A percentile compares a stretch with the other conserved stretches of the same genome.
phyloP scores from a whole-genome alignment of 148 eudicot genomes.

The Persicaria maculosa region DNA sequence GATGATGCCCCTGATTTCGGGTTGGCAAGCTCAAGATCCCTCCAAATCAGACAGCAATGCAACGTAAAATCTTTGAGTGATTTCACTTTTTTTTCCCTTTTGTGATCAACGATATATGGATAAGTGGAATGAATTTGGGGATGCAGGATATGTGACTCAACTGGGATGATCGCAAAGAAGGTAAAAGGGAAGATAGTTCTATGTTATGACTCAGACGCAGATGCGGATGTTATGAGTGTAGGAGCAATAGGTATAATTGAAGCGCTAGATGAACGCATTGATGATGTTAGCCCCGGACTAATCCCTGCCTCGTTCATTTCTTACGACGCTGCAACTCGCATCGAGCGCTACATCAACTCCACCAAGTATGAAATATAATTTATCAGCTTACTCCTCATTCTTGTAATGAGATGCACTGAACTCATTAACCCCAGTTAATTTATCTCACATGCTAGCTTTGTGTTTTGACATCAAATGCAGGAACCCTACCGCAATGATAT shows the following conservation, averaged over 20 bases:
- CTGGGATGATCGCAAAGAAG: slow-evolving; percentile 23
- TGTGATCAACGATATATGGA: too few species aligned
- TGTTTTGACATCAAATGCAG: not conserved
- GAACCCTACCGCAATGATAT: not conserved
- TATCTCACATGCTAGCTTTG: too few species aligned
- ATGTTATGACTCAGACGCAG: slow-evolving; percentile 22
- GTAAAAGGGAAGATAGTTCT: slow-evolving; percentile 55
- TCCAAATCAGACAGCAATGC: not conserved
- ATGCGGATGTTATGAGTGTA: slow-evolving; percentile 22
- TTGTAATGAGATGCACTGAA: too few species aligned
- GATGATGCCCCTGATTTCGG: slow-evolving; percentile 42
- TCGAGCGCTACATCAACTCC: slow-evolving; percentile 53
- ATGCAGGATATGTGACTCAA: slow-evolving; percentile 49
- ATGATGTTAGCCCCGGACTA: slow-evolving; percentile 21
- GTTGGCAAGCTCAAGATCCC: slow-evolving; percentile 33
- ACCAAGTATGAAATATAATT: slow-evolving; percentile 36
- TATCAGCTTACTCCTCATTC: too few species aligned
- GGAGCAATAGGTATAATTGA: slow-evolving; percentile 46
- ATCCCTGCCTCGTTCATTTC: slow-evolving; percentile 36
- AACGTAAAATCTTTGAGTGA: too few species aligned
- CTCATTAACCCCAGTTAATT: too few species aligned
- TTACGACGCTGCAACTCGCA: slow-evolving; percentile 21
- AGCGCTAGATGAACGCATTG: slow-evolving; percentile 19
- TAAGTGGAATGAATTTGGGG: not conserved
- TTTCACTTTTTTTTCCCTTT: not conserved